Evolutionary conservation across 1,284 basidiomycete genomes (phyloP), one percentile per base, ranked within the genome.

Genomic region (Porogramme epimiltina): DNA sequence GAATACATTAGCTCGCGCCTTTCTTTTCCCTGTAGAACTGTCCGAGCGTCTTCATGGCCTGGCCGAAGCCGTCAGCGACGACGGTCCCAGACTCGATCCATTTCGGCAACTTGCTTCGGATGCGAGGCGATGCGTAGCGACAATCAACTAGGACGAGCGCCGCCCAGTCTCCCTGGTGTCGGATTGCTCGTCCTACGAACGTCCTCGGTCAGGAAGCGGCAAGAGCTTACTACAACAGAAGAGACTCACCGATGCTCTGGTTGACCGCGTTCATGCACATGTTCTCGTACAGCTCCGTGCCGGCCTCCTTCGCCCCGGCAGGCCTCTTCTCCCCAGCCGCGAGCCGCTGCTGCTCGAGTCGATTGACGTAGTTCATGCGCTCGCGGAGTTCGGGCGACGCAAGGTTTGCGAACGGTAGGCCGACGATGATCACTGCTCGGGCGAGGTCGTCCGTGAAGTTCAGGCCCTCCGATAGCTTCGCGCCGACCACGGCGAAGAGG

Each of bases 231-330:
- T 13, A 10, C 60, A 25, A 24, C n/a, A 18, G 18, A 4, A 26
- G 22, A 13, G 3, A 65, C 83, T 49, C 56, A 88, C 95, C 95
- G 55, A 99, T 98, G 50, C 91, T 94, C 69, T 99, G 96, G 71
- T 99, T 99, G 38, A 98, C 95, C 0, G 95, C 83, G 59, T 93
- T 92, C 93, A 98, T 97, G 65, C 94, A 97, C 76, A 95, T 82
- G 67, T 95, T 95, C 73, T 91, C 87, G 69, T 96, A 96, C 42
- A 96, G 73, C 69, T 94, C 90, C 23, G 82, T 81, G 3, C 85
- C 90, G 3, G 94, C 91, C 60, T 93, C 85, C 58, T 82, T 84
- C 50, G 77, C 72, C 2, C 48, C 39, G 4, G 15, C n/a, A 1
- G 37, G 2, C 33, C 4, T 28, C 18, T 20, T 23, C 8, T 81